phyloP scores from a whole-genome alignment of 1,139 yeast species.

The Kurtzmaniella quercitrusa region DNA sequence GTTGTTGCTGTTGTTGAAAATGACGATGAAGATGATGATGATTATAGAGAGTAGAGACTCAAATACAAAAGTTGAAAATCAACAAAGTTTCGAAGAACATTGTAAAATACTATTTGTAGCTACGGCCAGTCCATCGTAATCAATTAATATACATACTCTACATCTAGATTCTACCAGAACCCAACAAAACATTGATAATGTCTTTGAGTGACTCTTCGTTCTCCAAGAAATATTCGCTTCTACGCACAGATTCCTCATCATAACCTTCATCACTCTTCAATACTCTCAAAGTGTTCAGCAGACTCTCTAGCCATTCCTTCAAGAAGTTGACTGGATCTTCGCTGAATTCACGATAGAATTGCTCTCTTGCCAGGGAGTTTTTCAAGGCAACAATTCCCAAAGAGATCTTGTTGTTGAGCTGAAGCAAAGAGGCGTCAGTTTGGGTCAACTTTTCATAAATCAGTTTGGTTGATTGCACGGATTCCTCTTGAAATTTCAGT shows the following conservation, averaged over 20 bases:
- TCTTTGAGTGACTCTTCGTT: slow-evolving; percentile 63
- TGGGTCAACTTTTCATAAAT: slow-evolving; percentile 36
- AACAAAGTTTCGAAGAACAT: no score
- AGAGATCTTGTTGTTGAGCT: slow-evolving; percentile 56
- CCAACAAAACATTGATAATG: slow-evolving; percentile 68
- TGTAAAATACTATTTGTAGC: no score
- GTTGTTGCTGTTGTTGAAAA: slow-evolving; percentile 10
- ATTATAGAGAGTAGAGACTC: slow-evolving; percentile 8
- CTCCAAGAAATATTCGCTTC: slow-evolving; percentile 74
- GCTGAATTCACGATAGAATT: slow-evolving; percentile 68
- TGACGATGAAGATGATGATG: slow-evolving; percentile 10
- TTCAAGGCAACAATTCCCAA: slow-evolving; percentile 64
- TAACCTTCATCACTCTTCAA: slow-evolving; percentile 84
- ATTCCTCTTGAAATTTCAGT: slow-evolving; percentile 32
- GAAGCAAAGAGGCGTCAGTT: slow-evolving; percentile 49
- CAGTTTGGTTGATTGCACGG: slow-evolving; percentile 34
- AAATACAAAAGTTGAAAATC: no score
- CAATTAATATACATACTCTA: slow-evolving; percentile 5
- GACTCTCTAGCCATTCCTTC: slow-evolving; percentile 68
- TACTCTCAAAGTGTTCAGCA: slow-evolving; percentile 70
- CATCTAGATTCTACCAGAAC: slow-evolving; percentile 16
- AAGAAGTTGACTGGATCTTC: slow-evolving; percentile 76
- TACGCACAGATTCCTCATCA: slow-evolving; percentile 85
- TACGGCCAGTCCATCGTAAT: no score
- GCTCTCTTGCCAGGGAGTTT: slow-evolving; percentile 43